phyloP scores from a whole-genome alignment of 2,329 filamentous ascomycete genomes.

The Aspergillus terreus region DNA sequence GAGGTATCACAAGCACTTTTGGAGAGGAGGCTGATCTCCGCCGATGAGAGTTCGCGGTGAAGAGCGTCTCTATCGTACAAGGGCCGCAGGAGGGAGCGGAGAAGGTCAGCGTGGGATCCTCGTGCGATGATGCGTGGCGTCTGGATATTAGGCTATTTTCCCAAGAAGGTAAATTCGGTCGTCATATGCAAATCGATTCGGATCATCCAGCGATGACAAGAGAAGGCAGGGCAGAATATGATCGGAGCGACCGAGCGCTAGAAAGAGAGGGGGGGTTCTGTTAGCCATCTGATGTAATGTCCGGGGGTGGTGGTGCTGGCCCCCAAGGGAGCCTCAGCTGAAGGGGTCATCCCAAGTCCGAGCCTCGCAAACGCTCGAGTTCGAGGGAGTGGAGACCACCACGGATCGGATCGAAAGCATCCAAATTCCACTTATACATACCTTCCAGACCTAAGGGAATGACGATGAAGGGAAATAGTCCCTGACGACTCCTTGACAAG shows the following conservation, averaged over 20 bases:
- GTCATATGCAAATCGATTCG: constrained; percentile 10
- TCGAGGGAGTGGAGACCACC: background rate
- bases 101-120: constrained; percentile 15
- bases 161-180: constrained; percentile 8
- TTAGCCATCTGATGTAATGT: constrained; percentile 14
- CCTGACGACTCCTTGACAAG: background rate
- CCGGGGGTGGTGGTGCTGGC: background rate
- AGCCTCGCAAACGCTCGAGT: background rate
- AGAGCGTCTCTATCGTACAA: constrained; percentile 26
- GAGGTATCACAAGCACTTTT: constrained; percentile 15
- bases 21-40: constrained; percentile 16
- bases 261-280: constrained; percentile 2
- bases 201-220: constrained; percentile 6
- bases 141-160: constrained; percentile 9
- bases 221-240: constrained; percentile 11
- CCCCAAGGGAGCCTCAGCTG: background rate
- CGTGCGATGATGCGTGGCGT: constrained; percentile 7
- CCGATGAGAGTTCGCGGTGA: constrained; percentile 23
- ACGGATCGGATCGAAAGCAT: background rate
- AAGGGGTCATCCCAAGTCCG: background rate
- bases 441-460: constrained; percentile 31
- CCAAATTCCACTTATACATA: constrained; percentile 16
- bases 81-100: constrained; percentile 10
- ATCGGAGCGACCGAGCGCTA: constrained; percentile 28
- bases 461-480: constrained; percentile 21